A percentile compares a stretch with the other conserved stretches of the same genome.
Conservation (phyloP, 352 stramenopile species). For the Globisporangium splendens region DNA sequence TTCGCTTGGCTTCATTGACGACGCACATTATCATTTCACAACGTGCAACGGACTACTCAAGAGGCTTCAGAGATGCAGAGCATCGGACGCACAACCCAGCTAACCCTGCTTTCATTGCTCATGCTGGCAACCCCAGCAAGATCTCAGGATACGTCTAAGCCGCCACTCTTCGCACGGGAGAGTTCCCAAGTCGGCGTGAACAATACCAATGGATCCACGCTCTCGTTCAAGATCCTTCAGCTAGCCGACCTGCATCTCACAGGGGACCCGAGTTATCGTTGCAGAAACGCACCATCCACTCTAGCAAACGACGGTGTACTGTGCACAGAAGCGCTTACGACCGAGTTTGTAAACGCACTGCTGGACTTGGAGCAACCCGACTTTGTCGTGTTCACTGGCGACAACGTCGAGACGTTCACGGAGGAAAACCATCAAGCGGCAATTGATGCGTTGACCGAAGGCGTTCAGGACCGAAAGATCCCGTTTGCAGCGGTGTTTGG, state of each 20-base stretch:
- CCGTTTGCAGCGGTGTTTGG: constrained; percentile 58
- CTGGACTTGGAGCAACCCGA: constrained; percentile 58
- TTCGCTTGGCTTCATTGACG: too few species aligned
- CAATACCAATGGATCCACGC: not conserved
- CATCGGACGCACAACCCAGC: too few species aligned
- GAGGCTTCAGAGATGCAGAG: too few species aligned
- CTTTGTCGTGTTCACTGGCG: constrained; percentile 61
- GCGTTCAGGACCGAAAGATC: constrained; percentile 39
- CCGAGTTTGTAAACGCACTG: constrained; percentile 49
- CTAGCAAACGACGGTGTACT: constrained; percentile 8
- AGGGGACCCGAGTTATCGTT: constrained; percentile 29
- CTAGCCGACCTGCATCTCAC: constrained; percentile 65
- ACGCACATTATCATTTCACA: too few species aligned
- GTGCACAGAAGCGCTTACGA: constrained; percentile 45
- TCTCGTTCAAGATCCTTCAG: constrained; percentile 66
- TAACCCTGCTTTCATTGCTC: too few species aligned
- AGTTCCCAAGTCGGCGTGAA: too few species aligned
- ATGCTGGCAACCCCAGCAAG: too few species aligned
- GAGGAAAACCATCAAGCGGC: constrained; percentile 20
- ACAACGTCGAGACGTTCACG: constrained; percentile 47
- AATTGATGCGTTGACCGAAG: constrained; percentile 30
- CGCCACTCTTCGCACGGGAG: too few species aligned
- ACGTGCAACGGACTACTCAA: too few species aligned
- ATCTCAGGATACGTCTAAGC: too few species aligned
- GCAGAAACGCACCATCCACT: constrained; percentile 22